phyloP scores from a whole-genome alignment of 2,329 filamentous ascomycete species.

The Xylariaceae sp. region DNA sequence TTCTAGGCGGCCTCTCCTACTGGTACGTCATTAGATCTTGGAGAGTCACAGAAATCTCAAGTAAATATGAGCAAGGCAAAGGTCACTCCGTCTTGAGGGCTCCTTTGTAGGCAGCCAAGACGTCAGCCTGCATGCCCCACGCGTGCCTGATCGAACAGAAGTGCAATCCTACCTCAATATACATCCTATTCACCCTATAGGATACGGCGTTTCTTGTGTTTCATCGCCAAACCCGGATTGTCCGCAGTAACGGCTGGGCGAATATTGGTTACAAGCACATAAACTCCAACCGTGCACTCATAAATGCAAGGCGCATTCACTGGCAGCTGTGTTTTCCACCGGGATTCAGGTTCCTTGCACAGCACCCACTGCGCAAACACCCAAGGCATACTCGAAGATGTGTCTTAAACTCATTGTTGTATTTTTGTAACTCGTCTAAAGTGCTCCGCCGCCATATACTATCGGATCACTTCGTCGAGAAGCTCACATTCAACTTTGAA shows the following conservation, averaged over 20 bases:
- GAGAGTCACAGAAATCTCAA: background rate
- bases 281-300: background rate
- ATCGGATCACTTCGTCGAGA: conserved; percentile 45
- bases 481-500: conserved; percentile 75
- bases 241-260: background rate
- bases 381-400: background rate
- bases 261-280: background rate
- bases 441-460: conserved; percentile 14
- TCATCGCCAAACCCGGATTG: background rate
- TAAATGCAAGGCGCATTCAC: background rate
- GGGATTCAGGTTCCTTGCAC: background rate
- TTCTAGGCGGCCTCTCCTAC: too few relatives aligned
- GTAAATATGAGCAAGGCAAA: background rate
- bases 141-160: conserved; percentile 2
- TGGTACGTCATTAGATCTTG: too few relatives aligned
- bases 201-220: too few relatives aligned
- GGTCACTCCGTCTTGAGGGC: background rate
- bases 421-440: conserved; percentile 18
- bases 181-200: too few relatives aligned
- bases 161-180: background rate
- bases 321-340: background rate
- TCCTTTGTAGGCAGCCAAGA: conserved; percentile 18
- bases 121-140: conserved; percentile 28
- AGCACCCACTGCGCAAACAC: background rate
- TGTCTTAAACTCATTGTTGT: conserved; percentile 13